A percentile compares a stretch with the other conserved stretches of the same genome.
Evolutionary conservation across 1,284 basidiomycete genomes (phyloP).

Genomic region (Gomphus sp.): DNA sequence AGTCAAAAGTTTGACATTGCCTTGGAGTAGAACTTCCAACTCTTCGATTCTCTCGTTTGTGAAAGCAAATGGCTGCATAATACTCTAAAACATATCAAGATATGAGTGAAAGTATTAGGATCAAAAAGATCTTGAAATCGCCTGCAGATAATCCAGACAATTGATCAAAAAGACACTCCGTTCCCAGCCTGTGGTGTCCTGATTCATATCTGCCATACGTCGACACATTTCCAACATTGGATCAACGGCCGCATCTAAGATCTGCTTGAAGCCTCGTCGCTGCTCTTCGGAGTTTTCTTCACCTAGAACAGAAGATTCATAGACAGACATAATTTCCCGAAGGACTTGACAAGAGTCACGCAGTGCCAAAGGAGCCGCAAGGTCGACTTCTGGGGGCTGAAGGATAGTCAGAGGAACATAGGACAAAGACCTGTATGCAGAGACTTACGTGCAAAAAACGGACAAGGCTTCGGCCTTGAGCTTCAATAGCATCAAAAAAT

Average conservation of each 20-base stretch:
- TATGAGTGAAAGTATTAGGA: neutral
- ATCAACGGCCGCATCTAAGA: conserved; percentile 76
- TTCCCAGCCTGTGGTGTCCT: conserved; percentile 61
- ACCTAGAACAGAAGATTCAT: conserved; percentile 71
- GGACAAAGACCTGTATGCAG: neutral
- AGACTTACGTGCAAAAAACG: conserved; percentile 60
- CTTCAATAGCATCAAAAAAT: conserved; percentile 80
- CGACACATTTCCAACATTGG: conserved; percentile 75
- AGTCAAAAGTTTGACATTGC: conserved; percentile 56
- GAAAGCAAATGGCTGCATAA: conserved; percentile 67
- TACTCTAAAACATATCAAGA: conserved; percentile 34
- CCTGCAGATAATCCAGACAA: conserved; percentile 73
- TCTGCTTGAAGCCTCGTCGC: conserved; percentile 51
- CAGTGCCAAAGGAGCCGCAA: conserved; percentile 70
- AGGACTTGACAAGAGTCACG: conserved; percentile 78
- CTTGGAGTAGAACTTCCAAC: conserved; percentile 55
- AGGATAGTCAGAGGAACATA: neutral
- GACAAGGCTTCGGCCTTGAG: conserved; percentile 68
- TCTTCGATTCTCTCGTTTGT: conserved; percentile 51
- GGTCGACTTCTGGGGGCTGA: conserved; percentile 67
- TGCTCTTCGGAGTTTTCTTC: conserved; percentile 43
- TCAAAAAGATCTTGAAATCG: conserved; percentile 23
- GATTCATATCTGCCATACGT: conserved; percentile 55
- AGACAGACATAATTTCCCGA: conserved; percentile 82
- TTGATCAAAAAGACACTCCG: conserved; percentile 76